Evolutionary conservation across 495 filamentous ascomycete species (phyloP).

Genomic region (Aspergillus heteromorphus): DNA sequence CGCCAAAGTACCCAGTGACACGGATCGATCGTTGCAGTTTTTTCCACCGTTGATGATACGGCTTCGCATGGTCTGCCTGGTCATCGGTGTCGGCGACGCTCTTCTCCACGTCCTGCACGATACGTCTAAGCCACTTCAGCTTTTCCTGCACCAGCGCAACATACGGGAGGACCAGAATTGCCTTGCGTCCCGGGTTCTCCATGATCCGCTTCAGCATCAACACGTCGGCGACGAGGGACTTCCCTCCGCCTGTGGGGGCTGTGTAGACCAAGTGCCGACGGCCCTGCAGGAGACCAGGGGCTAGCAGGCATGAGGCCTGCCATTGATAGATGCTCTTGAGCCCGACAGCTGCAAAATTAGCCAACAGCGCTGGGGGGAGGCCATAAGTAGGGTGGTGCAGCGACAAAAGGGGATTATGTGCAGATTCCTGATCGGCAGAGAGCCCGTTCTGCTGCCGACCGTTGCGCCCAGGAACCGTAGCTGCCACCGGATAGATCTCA

Average conservation of each 20-base stretch:
- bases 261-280: constrained; percentile 72
- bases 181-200: constrained; percentile 60
- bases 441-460: background rate
- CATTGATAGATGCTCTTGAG: constrained; percentile 71
- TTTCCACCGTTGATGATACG: constrained; percentile 29
- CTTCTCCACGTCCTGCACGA: constrained; percentile 60
- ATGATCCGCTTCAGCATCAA: constrained; percentile 69
- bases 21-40: constrained; percentile 42
- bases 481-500: constrained; percentile 29
- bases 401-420: constrained; percentile 54
- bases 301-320: constrained; percentile 74
- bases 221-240: constrained; percentile 72
- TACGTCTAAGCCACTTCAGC: constrained; percentile 66
- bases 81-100: constrained; percentile 25
- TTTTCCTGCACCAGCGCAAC: constrained; percentile 83
- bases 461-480: background rate
- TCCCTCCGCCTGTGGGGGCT: constrained; percentile 80
- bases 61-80: constrained; percentile 8
- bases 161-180: constrained; percentile 74
- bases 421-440: constrained; percentile 40
- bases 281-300: constrained; percentile 60
- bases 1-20: constrained; percentile 72
- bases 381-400: constrained; percentile 62
- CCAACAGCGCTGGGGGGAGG: constrained; percentile 53
- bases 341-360: constrained; percentile 59